Base-by-base conservation (phyloP, 805 yeast species). In the Starmerella gropengiesseri region DNA sequence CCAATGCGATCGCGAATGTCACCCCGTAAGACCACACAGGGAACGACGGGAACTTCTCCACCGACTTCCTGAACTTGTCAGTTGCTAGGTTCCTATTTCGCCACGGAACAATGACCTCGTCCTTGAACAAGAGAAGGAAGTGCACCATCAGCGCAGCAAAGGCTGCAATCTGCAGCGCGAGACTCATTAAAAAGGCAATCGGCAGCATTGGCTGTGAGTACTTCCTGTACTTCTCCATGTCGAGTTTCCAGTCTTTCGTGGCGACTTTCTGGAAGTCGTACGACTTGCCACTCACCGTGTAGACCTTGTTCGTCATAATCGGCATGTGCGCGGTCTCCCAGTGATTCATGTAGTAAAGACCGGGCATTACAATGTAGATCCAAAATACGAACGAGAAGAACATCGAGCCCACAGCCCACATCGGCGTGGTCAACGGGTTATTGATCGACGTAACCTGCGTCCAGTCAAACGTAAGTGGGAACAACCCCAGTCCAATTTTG, bases 391-490 rank as follows among this genome's bases (percentile, higher is more conserved):
- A 61, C 22, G 75, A 66, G 19, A 72, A 61, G 21, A 70, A 58
- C 34, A 73, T 69, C 37, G 65, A 66, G 19, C 59, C 56, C 27
- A 65, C 56, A 5, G 71, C 67, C 49, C 65, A 63, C 26, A 69
- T 62, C 20, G 85, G 84, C 8, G 82, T 77, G 43, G 76, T 67
- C 57, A 78, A 65, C n/a, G 85, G 83, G 20, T 60, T 71, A 31
- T 41, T 46, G 25, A 46, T 40, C 67, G 78, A 71, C 8, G 77
- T 70, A 34, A 78, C 64, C 55, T 77, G 78, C 51, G 72, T 71
- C 83, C 84, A 79, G 60, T 79, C 85, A 53, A 79, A 76, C 14
- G 81, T 74, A 33, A 78, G 56, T 6, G 86, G 86, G 52, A 77
- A 60, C 55, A 77, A 55, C 13, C 84, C 86, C 47, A 81, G 61